A percentile compares a stretch with the other conserved stretches of the same genome.
phyloP scores from a whole-genome alignment of 139 green algal species.

The Coelastrella sp. region DNA sequence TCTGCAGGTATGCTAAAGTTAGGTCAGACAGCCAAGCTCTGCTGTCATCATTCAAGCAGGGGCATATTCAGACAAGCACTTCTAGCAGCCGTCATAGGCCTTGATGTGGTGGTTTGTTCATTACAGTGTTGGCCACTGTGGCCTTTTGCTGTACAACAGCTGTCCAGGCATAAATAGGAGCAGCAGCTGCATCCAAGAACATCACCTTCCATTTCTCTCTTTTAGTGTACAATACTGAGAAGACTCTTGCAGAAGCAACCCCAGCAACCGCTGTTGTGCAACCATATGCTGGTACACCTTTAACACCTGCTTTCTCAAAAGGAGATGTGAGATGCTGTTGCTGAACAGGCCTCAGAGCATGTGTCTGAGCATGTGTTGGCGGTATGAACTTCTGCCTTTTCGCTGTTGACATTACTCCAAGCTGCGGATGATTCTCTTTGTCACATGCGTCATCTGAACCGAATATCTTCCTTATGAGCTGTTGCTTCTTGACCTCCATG shows the following conservation, averaged over 20 bases:
- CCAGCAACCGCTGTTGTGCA: neutral
- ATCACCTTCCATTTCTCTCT: conserved; percentile 3
- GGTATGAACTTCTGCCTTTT: conserved; percentile 28
- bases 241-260: neutral
- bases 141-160: neutral
- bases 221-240: conserved; percentile 2
- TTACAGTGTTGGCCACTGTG: too few species aligned
- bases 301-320: neutral
- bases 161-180: neutral
- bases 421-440: neutral
- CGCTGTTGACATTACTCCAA: neutral
- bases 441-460: neutral
- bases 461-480: neutral
- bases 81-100: too few species aligned
- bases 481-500: neutral
- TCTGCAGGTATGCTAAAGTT: conserved; percentile 1
- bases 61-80: too few species aligned
- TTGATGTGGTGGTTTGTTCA: too few species aligned
- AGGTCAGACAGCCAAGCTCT: neutral
- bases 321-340: neutral
- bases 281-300: neutral
- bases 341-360: neutral
- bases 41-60: too few species aligned
- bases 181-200: neutral
- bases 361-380: neutral